phyloP scores from a whole-genome alignment of 176 grass and related monocot species.

The Cenchrus fungigraminus region DNA sequence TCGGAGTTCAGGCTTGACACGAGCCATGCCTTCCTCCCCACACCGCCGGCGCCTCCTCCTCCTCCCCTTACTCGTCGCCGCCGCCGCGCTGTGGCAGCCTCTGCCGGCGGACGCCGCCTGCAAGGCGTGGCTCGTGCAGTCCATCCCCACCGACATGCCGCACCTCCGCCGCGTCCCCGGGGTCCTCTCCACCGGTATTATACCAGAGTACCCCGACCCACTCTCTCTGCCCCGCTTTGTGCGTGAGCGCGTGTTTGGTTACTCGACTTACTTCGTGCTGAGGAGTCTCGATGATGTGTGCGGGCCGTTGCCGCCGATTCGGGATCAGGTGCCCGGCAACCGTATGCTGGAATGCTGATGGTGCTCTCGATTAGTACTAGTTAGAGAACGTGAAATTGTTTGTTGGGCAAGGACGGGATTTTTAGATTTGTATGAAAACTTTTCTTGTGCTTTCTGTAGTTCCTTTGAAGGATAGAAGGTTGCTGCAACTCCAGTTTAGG shows the following conservation, averaged over 20 bases:
- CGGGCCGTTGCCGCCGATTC: neutral
- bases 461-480: neutral
- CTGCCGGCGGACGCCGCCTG: constrained; percentile 19
- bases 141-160: constrained; percentile 97
- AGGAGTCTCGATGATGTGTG: neutral
- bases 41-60: neutral
- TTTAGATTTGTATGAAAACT: neutral
- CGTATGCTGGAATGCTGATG: neutral
- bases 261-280: neutral
- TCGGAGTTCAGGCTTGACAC: neutral
- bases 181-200: constrained; percentile 79
- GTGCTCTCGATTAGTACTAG: neutral
- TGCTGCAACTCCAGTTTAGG: neutral
- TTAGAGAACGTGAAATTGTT: neutral
- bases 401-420: neutral
- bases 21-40: constrained; percentile 21
- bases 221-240: neutral
- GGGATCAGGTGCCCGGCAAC: neutral
- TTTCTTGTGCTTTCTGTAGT: neutral
- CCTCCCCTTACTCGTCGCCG: constrained; percentile 12
- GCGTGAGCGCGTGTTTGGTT: neutral
- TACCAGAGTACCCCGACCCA: neutral
- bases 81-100: neutral
- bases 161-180: constrained; percentile 74
- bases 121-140: constrained; percentile 95